Percentiles rank a stretch among this genome's conserved stretches.
Evolutionary conservation across 148 eudicot species (phyloP).

Genomic region (Amaranthus cruentus): DNA sequence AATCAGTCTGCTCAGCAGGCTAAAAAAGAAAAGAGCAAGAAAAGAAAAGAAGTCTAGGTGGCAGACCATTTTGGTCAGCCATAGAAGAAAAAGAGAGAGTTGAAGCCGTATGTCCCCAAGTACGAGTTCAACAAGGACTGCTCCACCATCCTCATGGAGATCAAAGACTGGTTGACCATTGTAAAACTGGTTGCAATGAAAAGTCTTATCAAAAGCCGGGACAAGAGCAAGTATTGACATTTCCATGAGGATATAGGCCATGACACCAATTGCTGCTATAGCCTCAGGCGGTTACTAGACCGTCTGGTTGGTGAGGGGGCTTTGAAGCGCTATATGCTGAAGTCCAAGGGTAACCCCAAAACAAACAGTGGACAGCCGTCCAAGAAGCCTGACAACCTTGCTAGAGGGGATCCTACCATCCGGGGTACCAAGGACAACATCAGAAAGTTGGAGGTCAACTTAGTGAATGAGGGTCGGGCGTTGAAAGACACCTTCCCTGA

Average conservation of each 20-base stretch:
- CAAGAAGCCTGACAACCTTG: no score
- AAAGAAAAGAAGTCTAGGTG: background rate
- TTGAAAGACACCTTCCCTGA: no score
- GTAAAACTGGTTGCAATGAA: background rate
- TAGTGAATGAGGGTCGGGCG: no score
- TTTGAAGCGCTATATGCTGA: no score
- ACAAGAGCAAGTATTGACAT: background rate
- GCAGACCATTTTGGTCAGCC: background rate
- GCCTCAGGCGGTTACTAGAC: no score
- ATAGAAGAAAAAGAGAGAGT: no score
- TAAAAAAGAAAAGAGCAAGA: background rate
- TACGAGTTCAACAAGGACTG: background rate
- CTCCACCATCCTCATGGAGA: background rate
- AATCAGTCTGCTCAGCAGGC: background rate
- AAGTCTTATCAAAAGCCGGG: background rate
- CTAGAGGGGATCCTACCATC: no score
- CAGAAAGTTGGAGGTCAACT: no score
- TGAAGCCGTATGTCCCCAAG: background rate
- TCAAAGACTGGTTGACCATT: background rate
- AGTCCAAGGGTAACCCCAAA: no score
- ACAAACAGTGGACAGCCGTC: no score
- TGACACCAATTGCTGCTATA: background rate
- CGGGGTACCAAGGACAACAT: no score
- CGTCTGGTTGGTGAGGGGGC: no score
- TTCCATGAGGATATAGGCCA: background rate